A percentile compares a stretch with the other conserved stretches of the same genome.
Conservation (phyloP, 495 filamentous ascomycete genomes). For the Podospora tetraspora region DNA sequence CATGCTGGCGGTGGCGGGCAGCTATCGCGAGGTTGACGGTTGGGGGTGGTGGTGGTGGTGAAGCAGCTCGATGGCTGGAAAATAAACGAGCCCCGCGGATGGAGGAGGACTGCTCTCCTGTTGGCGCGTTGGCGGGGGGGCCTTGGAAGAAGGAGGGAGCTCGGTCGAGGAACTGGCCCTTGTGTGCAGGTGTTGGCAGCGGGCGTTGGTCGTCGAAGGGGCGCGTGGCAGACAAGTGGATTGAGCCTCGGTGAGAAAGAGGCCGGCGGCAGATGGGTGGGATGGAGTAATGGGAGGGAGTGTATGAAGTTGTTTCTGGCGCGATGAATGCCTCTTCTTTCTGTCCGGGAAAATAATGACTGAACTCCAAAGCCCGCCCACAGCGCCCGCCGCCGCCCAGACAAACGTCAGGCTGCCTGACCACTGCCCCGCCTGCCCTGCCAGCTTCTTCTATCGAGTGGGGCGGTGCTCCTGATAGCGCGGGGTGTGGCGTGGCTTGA, state of each 20-base stretch:
- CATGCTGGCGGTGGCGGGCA: constrained; percentile 43
- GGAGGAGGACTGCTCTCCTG: background rate
- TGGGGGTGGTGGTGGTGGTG: background rate
- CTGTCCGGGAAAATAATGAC: constrained; percentile 1
- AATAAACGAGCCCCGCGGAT: background rate
- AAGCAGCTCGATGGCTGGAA: background rate
- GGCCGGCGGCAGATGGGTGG: background rate
- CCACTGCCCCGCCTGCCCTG: constrained; percentile 1
- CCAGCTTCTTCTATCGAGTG: background rate
- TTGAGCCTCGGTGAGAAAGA: background rate
- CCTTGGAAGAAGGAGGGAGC: background rate
- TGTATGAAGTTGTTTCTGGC: background rate
- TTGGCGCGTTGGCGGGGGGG: background rate
- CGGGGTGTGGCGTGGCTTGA: constrained; percentile 2
- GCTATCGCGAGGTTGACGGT: background rate
- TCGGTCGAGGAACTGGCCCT: background rate
- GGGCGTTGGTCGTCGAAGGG: background rate
- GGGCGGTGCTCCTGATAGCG: background rate
- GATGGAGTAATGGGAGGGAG: background rate
- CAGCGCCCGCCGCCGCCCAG: background rate
- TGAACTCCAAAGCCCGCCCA: background rate
- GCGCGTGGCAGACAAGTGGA: background rate
- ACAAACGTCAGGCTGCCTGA: constrained; percentile 4
- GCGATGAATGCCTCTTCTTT: background rate
- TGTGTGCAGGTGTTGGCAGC: background rate